A percentile compares a stretch with the other conserved stretches of the same genome.
These are phyloP conservation scores for Entomortierella lignicola DNA, from an alignment of 192 early-diverging fungal species.

Conservation along the genomic window DNA sequence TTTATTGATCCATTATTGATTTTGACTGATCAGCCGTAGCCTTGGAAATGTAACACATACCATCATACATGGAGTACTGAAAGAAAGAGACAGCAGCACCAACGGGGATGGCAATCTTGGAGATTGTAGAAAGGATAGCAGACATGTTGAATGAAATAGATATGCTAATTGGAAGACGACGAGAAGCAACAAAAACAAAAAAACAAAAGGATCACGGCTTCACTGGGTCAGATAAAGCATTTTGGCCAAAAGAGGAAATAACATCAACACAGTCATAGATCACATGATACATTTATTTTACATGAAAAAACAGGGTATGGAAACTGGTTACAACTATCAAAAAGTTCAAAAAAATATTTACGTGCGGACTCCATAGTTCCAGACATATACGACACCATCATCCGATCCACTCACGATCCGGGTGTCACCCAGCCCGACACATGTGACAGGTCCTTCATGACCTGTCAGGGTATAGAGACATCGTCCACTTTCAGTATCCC, in stretches of 20 bases:
- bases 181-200: too few relatives aligned
- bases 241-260: too few relatives aligned
- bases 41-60: constrained; percentile 59
- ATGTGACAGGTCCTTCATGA: constrained; percentile 80
- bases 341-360: too few relatives aligned
- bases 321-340: too few relatives aligned
- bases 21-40: too few relatives aligned
- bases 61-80: constrained; percentile 94
- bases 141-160: constrained; percentile 55
- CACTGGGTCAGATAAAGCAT: too few relatives aligned
- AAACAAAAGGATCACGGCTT: too few relatives aligned
- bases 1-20: too few relatives aligned
- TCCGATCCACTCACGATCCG: constrained; percentile 88
- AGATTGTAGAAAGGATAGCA: constrained; percentile 72
- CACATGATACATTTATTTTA: background rate
- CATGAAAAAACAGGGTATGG: too few relatives aligned
- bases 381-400: constrained; percentile 83
- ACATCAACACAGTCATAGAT: too few relatives aligned
- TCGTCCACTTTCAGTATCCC: constrained; percentile 77
- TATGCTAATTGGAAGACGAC: background rate
- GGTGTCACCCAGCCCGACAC: constrained; percentile 88
- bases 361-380: constrained; percentile 75
- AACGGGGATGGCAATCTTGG: constrained; percentile 84
- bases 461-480: constrained; percentile 74
- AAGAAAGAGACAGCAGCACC: constrained; percentile 74